A percentile compares a stretch with the other conserved stretches of the same genome.
phyloP scores from a whole-genome alignment of 805 yeast genomes.

The Myxozyma lipomycoides region DNA sequence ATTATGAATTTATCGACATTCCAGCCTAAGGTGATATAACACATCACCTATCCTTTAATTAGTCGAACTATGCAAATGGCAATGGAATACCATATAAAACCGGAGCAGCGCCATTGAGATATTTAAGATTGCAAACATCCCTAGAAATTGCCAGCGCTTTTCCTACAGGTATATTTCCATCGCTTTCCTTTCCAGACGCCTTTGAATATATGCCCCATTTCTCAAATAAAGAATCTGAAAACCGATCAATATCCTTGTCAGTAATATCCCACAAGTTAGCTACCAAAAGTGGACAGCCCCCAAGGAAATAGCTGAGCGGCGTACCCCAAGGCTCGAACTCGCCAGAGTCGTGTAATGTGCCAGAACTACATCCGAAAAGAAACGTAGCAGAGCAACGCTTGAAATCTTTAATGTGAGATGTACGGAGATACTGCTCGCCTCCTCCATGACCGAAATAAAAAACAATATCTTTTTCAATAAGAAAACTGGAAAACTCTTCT shows the following conservation, averaged over 20 bases:
- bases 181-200: slow-evolving; percentile 27
- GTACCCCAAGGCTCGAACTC: slow-evolving; percentile 71
- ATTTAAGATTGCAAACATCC: slow-evolving; percentile 61
- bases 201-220: slow-evolving; percentile 66
- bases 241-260: slow-evolving; percentile 86
- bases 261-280: slow-evolving; percentile 97
- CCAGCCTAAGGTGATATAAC: too few species aligned
- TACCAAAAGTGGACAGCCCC: slow-evolving; percentile 77
- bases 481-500: slow-evolving; percentile 43
- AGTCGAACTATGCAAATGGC: too few species aligned
- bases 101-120: slow-evolving; percentile 89
- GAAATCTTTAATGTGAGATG: slow-evolving; percentile 51
- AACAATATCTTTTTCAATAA: slow-evolving; percentile 49
- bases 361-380: slow-evolving; percentile 89
- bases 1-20: too few species aligned
- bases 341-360: slow-evolving; percentile 54
- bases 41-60: too few species aligned
- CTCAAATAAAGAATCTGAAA: slow-evolving; percentile 57
- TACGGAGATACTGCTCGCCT: slow-evolving; percentile 76
- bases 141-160: slow-evolving; percentile 62
- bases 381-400: slow-evolving; percentile 41
- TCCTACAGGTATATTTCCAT: slow-evolving; percentile 40
- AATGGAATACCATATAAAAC: slow-evolving; percentile 82
- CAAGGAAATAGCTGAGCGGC: slow-evolving; percentile 65
- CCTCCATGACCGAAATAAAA: slow-evolving; percentile 94